A percentile compares a stretch with the other conserved stretches of the same genome.
These are phyloP conservation scores for Delitschia confertaspora DNA, from an alignment of 495 filamentous ascomycete genomes.

Conservation along the genomic window DNA sequence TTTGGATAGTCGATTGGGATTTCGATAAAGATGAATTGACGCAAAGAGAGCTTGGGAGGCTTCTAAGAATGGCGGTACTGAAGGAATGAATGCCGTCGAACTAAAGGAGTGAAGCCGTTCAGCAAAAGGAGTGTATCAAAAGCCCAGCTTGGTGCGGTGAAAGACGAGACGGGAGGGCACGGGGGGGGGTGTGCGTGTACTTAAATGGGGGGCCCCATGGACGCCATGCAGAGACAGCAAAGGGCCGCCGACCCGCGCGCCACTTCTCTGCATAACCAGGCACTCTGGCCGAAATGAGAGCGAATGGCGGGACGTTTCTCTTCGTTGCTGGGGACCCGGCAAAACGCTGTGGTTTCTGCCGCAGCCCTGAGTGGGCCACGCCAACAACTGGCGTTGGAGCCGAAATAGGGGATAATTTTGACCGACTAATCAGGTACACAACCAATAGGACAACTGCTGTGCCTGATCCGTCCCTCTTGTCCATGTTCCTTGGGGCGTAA, in stretches of 20 bases:
- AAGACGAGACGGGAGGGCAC: conserved; percentile 4
- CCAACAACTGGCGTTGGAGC: conserved; percentile 12
- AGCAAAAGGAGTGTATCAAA: conserved; percentile 25
- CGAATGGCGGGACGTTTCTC: conserved; percentile 16
- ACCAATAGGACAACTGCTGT: conserved; percentile 20
- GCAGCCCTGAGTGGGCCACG: neutral
- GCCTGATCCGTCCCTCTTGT: conserved; percentile 19
- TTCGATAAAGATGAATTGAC: neutral
- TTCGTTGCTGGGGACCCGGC: conserved; percentile 6
- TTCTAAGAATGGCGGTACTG: conserved; percentile 8
- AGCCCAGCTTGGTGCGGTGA: conserved; percentile 25
- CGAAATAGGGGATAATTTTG: neutral
- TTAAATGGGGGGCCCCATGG: no score
- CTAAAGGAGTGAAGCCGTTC: conserved; percentile 28
- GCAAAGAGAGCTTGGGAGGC: conserved; percentile 8
- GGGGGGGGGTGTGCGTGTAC: conserved; percentile 6
- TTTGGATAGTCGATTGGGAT: neutral
- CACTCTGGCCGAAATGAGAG: neutral
- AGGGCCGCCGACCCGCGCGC: conserved; percentile 4
- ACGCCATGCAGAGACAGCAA: conserved; percentile 3
- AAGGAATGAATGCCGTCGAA: conserved; percentile 24
- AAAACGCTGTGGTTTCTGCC: conserved; percentile 17
- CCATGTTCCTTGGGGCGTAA: no score
- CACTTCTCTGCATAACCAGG: no score
- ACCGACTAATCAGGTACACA: conserved; percentile 3